Evolutionary conservation across 495 filamentous ascomycete genomes (phyloP).

Genomic region (Sphaerosporella brunnea): DNA sequence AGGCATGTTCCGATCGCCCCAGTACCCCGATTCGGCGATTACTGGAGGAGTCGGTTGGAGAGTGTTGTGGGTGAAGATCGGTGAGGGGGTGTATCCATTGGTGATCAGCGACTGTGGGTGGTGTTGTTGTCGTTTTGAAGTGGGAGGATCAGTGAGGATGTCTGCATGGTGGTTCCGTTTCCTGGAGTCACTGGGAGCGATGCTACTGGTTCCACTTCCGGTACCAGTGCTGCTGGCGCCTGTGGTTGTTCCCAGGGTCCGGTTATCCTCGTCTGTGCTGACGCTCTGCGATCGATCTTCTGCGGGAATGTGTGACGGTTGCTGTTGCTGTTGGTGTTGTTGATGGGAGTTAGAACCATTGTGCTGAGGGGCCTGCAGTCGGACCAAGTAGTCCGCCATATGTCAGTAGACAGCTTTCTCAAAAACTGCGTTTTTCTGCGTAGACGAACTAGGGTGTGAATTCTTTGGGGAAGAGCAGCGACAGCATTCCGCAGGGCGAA

Average conservation of each 20-base stretch:
- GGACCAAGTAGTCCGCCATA: constrained; percentile 1
- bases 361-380: constrained; percentile 2
- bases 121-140: constrained; percentile 5
- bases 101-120: background rate
- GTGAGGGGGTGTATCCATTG: background rate
- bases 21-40: background rate
- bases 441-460: too few relatives aligned
- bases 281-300: constrained; percentile 1
- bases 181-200: constrained; percentile 2
- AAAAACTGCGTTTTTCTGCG: too few relatives aligned
- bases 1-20: constrained; percentile 1
- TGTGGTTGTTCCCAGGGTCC: background rate
- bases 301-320: background rate
- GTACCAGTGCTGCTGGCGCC: background rate
- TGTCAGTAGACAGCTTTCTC: background rate
- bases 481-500: too few relatives aligned
- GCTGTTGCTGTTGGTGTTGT: too few relatives aligned
- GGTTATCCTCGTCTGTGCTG: background rate
- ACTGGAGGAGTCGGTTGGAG: background rate
- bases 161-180: constrained; percentile 1
- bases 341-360: too few relatives aligned
- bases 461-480: too few relatives aligned
- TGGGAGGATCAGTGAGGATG: background rate
- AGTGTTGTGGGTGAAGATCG: background rate
- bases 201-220: background rate